phyloP scores from a whole-genome alignment of 805 yeast genomes.

The Zygosaccharomyces lentus region DNA sequence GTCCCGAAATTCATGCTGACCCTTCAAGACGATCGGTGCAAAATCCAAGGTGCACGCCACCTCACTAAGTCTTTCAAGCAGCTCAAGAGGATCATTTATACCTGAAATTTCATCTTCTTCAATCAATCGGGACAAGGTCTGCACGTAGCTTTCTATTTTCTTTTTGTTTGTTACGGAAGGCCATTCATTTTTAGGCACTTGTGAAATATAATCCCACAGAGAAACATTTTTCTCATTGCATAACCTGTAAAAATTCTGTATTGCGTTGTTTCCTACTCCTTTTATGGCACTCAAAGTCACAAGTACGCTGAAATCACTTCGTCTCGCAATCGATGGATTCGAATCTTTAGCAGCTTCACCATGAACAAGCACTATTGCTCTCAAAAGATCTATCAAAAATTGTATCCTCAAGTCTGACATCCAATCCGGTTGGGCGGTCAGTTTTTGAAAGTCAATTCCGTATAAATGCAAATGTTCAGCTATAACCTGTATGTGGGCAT shows the following conservation, averaged over 20 bases:
- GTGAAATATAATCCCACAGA: constrained; percentile 26
- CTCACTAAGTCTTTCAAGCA: constrained; percentile 35
- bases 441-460: constrained; percentile 42
- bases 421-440: constrained; percentile 52
- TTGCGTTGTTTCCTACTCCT: constrained; percentile 24
- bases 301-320: constrained; percentile 29
- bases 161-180: constrained; percentile 22
- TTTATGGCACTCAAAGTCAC: constrained; percentile 24
- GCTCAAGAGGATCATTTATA: constrained; percentile 33
- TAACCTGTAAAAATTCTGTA: constrained; percentile 21
- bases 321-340: constrained; percentile 5
- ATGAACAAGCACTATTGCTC: constrained; percentile 28
- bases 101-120: constrained; percentile 3
- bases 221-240: constrained; percentile 16
- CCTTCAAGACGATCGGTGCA: constrained; percentile 16
- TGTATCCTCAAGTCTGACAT: constrained; percentile 35
- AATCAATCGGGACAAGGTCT: constrained; percentile 19
- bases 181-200: constrained; percentile 16
- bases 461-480: constrained; percentile 37
- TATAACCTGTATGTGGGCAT: constrained; percentile 43
- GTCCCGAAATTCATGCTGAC: constrained; percentile 25
- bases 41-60: constrained; percentile 38
- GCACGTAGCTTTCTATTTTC: constrained; percentile 29
- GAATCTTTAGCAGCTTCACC: constrained; percentile 8
- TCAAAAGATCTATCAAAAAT: constrained; percentile 47